A percentile compares a stretch with the other conserved stretches of the same genome.
Conservation (phyloP, 345 rosid species). For the Populus simonii region DNA sequence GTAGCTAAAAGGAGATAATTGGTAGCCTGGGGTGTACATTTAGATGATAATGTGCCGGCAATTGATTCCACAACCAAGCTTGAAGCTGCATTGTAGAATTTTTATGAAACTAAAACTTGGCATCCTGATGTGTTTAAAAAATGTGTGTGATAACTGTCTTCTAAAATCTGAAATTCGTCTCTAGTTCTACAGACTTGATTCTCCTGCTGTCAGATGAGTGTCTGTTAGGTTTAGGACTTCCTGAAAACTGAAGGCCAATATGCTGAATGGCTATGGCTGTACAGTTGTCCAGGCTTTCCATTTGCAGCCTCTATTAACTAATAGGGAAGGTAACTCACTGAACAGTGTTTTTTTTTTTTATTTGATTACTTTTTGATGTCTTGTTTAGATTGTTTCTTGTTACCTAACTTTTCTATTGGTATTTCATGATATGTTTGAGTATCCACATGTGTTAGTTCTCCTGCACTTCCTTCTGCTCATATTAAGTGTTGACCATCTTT, state of each 20-base stretch:
- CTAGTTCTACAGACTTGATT: too few relatives aligned
- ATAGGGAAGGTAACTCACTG: neutral
- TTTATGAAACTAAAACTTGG: neutral
- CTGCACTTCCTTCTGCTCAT: constrained; percentile 9
- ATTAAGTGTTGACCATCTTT: neutral
- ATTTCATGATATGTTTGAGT: neutral
- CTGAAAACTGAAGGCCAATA: neutral
- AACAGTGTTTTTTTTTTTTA: neutral
- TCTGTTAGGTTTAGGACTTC: neutral
- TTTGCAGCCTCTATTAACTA: neutral
- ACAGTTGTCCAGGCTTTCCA: neutral
- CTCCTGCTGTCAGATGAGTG: too few relatives aligned
- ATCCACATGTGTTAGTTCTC: too few relatives aligned
- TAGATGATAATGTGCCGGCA: neutral
- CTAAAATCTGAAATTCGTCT: neutral
- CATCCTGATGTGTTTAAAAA: neutral
- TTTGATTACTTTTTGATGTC: neutral
- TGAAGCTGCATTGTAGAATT: neutral
- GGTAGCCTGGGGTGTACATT: neutral
- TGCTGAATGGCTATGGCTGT: neutral
- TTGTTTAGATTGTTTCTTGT: neutral
- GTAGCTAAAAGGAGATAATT: neutral
- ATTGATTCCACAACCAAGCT: neutral
- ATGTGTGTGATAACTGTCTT: neutral
- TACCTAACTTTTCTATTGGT: neutral